A percentile compares a stretch with the other conserved stretches of the same genome.
Evolutionary conservation across 2,329 filamentous ascomycete genomes (phyloP).

Genomic region (Tricladium varicosporioides): DNA sequence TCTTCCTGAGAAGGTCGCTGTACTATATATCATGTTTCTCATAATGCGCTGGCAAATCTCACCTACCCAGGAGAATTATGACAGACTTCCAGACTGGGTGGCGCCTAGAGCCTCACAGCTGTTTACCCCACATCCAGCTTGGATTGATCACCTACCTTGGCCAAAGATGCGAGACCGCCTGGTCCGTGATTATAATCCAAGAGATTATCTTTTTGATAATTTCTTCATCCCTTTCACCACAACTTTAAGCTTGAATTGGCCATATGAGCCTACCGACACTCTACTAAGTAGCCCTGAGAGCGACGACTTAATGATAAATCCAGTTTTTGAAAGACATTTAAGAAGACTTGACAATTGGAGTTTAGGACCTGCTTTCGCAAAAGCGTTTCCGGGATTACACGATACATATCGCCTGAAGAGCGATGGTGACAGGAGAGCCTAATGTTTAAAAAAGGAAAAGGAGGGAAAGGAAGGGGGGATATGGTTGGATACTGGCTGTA

Average conservation of each 20-base stretch:
- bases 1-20: conserved; percentile 79
- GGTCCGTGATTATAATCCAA: conserved; percentile 46
- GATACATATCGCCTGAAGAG: conserved; percentile 39
- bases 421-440: conserved; percentile 25
- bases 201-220: conserved; percentile 66
- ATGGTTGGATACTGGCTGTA: neutral
- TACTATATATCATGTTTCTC: conserved; percentile 84
- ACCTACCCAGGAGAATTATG: conserved; percentile 76
- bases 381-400: conserved; percentile 58
- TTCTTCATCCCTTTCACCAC: conserved; percentile 83
- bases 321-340: conserved; percentile 80
- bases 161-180: conserved; percentile 71
- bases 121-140: conserved; percentile 67
- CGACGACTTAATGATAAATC: conserved; percentile 76
- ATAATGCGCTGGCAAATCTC: conserved; percentile 83
- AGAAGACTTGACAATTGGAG: conserved; percentile 78
- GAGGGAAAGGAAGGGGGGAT: too few relatives aligned
- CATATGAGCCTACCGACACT: conserved; percentile 71
- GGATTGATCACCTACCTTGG: conserved; percentile 82
- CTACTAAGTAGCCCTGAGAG: conserved; percentile 55
- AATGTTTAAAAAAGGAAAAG: neutral
- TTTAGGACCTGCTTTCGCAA: conserved; percentile 66
- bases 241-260: conserved; percentile 79
- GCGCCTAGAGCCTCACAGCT: conserved; percentile 66
- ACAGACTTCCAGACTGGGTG: conserved; percentile 72